phyloP scores from a whole-genome alignment of 2,329 filamentous ascomycete genomes.

The Colletotrichum tofieldiae region DNA sequence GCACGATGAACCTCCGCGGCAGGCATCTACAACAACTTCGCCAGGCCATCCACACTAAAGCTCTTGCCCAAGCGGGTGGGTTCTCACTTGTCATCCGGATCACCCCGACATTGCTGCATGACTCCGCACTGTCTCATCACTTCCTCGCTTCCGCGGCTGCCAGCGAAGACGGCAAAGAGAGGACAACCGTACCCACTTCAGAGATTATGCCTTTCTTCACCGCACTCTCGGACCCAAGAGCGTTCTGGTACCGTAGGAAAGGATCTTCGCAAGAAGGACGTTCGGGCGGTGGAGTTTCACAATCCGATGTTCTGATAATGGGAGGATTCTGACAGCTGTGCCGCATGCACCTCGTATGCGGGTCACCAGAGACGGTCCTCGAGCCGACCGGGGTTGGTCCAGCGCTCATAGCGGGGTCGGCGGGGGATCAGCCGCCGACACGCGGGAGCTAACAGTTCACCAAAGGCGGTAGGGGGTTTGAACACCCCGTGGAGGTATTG shows the following conservation, averaged over 20 bases:
- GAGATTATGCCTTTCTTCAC: neutral
- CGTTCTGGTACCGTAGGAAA: neutral
- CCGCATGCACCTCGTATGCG: slow-evolving; percentile 31
- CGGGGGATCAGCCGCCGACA: slow-evolving; percentile 21
- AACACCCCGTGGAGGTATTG: neutral
- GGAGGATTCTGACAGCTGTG: slow-evolving; percentile 24
- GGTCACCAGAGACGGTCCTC: slow-evolving; percentile 23
- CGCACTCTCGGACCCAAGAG: slow-evolving; percentile 10
- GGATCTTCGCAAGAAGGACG: neutral
- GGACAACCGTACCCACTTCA: neutral
- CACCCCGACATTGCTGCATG: neutral
- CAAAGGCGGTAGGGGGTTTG: slow-evolving; percentile 14
- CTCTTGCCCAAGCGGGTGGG: neutral
- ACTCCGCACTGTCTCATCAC: neutral
- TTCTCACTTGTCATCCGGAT: neutral
- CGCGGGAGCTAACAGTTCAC: slow-evolving; percentile 21
- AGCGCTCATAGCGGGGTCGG: slow-evolving; percentile 20
- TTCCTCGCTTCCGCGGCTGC: neutral
- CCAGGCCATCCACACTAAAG: neutral
- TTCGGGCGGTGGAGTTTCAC: slow-evolving; percentile 10
- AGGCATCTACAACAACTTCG: neutral
- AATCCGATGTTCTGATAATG: slow-evolving; percentile 32
- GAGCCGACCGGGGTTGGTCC: slow-evolving; percentile 12
- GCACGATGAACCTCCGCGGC: neutral
- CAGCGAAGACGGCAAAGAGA: neutral